Conservation (phyloP, 495 filamentous ascomycete genomes). For the Podospora conica region DNA sequence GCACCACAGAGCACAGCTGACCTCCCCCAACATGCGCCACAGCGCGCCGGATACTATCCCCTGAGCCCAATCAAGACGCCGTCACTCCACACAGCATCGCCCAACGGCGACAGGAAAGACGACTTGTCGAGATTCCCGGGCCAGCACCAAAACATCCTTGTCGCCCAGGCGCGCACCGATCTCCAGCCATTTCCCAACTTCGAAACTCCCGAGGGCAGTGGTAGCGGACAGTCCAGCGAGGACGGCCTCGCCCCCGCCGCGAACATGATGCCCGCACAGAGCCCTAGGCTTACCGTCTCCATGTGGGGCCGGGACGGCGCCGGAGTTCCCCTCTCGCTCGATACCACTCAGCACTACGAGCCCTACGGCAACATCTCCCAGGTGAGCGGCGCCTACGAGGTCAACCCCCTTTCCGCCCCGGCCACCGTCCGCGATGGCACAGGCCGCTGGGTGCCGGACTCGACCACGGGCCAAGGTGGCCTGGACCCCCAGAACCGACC, state of each 20-base stretch:
- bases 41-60: constrained; percentile 17
- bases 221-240: constrained; percentile 43
- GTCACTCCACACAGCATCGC: constrained; percentile 25
- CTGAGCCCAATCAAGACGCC: constrained; percentile 34
- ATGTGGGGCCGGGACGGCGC: constrained; percentile 39
- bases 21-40: constrained; percentile 10
- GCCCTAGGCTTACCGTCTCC: constrained; percentile 45
- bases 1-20: constrained; percentile 10
- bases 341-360: constrained; percentile 18
- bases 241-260: constrained; percentile 35
- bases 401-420: constrained; percentile 1
- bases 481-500: constrained; percentile 38
- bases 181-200: constrained; percentile 2
- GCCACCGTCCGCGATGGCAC: constrained; percentile 28
- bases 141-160: constrained; percentile 10
- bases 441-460: constrained; percentile 35
- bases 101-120: constrained; percentile 18
- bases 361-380: constrained; percentile 4
- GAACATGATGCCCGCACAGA: constrained; percentile 35
- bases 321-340: constrained; percentile 22
- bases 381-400: constrained; percentile 7
- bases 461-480: constrained; percentile 34
- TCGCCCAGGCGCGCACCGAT: constrained; percentile 20
- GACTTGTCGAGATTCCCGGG: constrained; percentile 14
- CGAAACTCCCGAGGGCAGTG: constrained; percentile 43